phyloP scores from a whole-genome alignment of 2,329 filamentous ascomycete species.

The Gaeumannomyces tritici region DNA sequence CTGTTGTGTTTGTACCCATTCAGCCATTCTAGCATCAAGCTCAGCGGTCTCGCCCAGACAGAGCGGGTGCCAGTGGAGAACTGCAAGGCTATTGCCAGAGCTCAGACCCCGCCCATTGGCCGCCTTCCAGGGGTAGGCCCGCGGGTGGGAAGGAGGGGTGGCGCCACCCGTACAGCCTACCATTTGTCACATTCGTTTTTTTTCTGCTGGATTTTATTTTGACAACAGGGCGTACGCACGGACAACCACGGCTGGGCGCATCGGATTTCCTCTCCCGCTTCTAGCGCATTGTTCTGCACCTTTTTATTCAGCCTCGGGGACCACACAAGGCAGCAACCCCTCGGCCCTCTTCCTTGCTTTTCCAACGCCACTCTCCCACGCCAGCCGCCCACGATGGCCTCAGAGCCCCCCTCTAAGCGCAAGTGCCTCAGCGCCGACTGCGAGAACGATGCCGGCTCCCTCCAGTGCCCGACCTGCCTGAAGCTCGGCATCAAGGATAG shows the following conservation, averaged over 20 bases:
- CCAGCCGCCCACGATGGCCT: conserved; percentile 27
- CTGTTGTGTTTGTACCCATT: not conserved
- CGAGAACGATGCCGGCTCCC: conserved; percentile 69
- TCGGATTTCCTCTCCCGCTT: no score
- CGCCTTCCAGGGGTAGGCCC: no score
- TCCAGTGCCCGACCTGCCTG: conserved; percentile 93
- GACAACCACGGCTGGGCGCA: not conserved
- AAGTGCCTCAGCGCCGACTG: conserved; percentile 79
- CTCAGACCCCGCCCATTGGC: not conserved
- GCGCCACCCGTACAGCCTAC: not conserved
- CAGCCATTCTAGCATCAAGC: not conserved
- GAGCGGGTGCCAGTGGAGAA: no score
- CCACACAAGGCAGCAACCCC: not conserved
- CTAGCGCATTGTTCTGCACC: no score
- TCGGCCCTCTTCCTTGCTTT: not conserved
- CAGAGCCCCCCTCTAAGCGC: conserved; percentile 45
- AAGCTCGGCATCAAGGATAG: conserved; percentile 81
- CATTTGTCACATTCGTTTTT: not conserved
- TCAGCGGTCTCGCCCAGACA: no score
- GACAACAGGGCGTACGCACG: not conserved
- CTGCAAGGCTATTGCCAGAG: no score
- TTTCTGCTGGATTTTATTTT: not conserved
- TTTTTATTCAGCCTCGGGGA: not conserved
- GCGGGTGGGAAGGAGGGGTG: not conserved
- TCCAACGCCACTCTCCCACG: not conserved